These are phyloP conservation scores for Artemisia princeps DNA, from an alignment of 140 eudicot species.

Conservation along the genomic window DNA sequence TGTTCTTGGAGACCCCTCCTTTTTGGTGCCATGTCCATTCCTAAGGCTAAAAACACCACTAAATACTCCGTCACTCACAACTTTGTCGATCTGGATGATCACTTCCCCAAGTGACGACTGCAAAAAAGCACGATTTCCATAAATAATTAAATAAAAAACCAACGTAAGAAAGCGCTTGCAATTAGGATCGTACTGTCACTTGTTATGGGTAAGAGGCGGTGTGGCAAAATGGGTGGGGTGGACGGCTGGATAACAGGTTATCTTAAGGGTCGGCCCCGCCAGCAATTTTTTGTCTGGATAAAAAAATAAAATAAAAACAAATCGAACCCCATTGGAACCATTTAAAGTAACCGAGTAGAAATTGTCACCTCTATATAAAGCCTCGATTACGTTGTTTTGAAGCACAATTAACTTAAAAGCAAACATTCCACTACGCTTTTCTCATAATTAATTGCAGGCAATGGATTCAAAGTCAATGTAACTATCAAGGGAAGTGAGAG, in stretches of 20 bases:
- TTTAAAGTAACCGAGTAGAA: background rate
- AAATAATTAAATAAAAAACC: background rate
- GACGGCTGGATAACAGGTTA: too few relatives aligned
- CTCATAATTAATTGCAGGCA: background rate
- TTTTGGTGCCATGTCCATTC: slow-evolving; percentile 45
- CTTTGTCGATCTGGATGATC: slow-evolving; percentile 73
- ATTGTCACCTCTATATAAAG: background rate
- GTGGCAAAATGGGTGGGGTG: too few relatives aligned
- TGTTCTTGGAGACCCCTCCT: slow-evolving; percentile 54
- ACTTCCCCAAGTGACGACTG: slow-evolving; percentile 69
- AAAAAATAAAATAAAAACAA: background rate
- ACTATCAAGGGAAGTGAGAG: background rate
- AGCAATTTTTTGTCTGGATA: background rate
- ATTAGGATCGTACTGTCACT: too few relatives aligned
- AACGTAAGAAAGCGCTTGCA: background rate
- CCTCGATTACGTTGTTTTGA: too few relatives aligned
- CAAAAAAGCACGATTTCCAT: slow-evolving; percentile 8
- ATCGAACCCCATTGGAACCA: too few relatives aligned
- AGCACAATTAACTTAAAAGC: too few relatives aligned
- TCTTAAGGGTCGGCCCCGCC: background rate
- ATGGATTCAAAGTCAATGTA: slow-evolving; percentile 7
- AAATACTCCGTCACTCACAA: slow-evolving; percentile 59
- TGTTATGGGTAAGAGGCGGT: too few relatives aligned
- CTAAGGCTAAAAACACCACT: slow-evolving; percentile 59
- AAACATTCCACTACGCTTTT: too few relatives aligned